A percentile compares a stretch with the other conserved stretches of the same genome.
Evolutionary conservation across 345 rosid genomes (phyloP).

Genomic region (Carallia brachiata): DNA sequence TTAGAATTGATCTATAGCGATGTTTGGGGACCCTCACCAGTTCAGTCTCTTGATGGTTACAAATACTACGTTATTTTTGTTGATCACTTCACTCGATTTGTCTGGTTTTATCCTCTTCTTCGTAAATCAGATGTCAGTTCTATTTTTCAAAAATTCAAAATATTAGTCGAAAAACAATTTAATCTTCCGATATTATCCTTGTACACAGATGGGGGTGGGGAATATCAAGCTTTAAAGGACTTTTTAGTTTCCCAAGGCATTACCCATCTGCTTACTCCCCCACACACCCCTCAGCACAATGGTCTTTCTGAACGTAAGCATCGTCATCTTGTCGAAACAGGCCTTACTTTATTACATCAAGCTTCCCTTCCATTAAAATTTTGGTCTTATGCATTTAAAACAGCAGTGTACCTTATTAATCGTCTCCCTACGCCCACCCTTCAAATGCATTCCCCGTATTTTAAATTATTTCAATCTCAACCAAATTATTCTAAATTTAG

Average conservation of each 20-base stretch:
- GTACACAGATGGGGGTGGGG: neutral
- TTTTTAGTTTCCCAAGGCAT: neutral
- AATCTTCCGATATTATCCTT: neutral
- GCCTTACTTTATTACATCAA: neutral
- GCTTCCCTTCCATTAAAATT: neutral
- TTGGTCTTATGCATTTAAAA: no score
- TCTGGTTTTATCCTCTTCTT: neutral
- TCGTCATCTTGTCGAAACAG: neutral
- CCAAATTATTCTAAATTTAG: neutral
- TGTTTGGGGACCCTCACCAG: neutral
- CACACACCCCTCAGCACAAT: slow-evolving; percentile 9
- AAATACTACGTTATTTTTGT: neutral
- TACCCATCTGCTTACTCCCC: neutral
- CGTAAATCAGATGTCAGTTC: neutral
- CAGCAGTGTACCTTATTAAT: no score
- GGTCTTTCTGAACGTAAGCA: neutral
- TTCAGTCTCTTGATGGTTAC: neutral
- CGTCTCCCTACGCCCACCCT: neutral
- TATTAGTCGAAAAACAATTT: no score
- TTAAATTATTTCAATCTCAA: neutral
- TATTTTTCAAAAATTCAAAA: no score
- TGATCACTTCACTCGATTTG: neutral
- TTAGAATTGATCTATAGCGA: no score
- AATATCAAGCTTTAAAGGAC: neutral
- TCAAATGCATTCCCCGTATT: neutral